These are phyloP conservation scores for Thraustochytrium striatum DNA, from an alignment of 352 stramenopile species.

Conservation along the genomic window DNA sequence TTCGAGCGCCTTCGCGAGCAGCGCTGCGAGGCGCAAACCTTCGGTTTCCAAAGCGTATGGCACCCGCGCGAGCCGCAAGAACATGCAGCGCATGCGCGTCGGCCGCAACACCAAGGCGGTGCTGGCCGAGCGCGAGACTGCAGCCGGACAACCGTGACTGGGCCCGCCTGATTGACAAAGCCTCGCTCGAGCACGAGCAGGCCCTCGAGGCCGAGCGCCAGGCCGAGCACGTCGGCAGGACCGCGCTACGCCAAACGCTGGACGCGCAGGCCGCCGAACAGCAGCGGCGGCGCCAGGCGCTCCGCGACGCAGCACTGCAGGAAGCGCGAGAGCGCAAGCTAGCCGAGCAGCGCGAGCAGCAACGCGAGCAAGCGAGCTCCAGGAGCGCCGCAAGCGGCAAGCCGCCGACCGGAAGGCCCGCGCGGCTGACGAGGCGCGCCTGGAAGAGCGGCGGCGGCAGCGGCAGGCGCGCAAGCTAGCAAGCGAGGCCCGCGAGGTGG, in stretches of 20 bases:
- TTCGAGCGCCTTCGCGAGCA: too few species aligned
- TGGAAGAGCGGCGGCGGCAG: not conserved
- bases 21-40: too few species aligned
- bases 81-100: slow-evolving; percentile 4
- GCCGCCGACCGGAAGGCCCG: too few species aligned
- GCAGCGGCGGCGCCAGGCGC: not conserved
- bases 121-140: not conserved
- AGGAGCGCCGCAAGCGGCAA: not conserved
- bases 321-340: not conserved
- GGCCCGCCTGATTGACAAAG: not conserved
- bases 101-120: not conserved
- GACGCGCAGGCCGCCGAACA: not conserved
- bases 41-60: slow-evolving; percentile 10
- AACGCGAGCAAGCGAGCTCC: not conserved
- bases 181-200: not conserved
- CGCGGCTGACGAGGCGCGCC: not conserved
- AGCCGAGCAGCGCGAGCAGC: not conserved
- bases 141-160: slow-evolving; percentile 25
- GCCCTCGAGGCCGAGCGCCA: not conserved
- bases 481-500: not conserved
- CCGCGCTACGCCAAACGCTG: not conserved
- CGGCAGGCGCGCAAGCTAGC: not conserved
- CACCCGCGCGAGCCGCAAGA: not conserved
- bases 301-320: not conserved
- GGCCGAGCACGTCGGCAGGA: not conserved